Percentiles rank a stretch among this genome's conserved stretches.
phyloP scores from a whole-genome alignment of 176 grass and related monocot species.

The Rhynchospora pubera region DNA sequence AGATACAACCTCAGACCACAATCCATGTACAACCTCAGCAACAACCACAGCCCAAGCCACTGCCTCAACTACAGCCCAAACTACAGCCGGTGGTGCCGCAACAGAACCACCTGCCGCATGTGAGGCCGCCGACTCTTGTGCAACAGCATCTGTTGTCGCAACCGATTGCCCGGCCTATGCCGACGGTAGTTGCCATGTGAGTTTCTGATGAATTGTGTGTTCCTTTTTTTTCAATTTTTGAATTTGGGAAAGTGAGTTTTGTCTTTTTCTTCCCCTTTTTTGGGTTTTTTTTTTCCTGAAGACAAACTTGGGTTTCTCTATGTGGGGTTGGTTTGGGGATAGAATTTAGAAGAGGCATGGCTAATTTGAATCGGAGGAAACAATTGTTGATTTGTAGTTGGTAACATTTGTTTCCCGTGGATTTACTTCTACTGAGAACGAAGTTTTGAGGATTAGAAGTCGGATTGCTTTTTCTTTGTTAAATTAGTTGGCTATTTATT shows the following conservation, averaged over 20 bases:
- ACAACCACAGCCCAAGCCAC: constrained; percentile 20
- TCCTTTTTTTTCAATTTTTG: background rate
- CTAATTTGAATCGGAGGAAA: background rate
- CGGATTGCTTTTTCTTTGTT: background rate
- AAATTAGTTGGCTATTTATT: background rate
- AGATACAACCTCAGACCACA: constrained; percentile 21
- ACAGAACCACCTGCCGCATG: constrained; percentile 20
- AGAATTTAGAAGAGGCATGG: background rate
- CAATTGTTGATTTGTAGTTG: constrained; percentile 3
- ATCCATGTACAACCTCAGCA: constrained; percentile 25
- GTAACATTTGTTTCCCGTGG: background rate
- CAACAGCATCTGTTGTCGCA: constrained; percentile 25
- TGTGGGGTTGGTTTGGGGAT: background rate
- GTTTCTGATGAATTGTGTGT: background rate
- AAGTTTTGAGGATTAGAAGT: background rate
- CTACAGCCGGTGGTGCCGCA: constrained; percentile 16
- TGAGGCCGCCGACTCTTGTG: background rate
- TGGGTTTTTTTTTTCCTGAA: background rate
- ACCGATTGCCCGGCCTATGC: constrained; percentile 22
- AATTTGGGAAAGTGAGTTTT: constrained; percentile 11
- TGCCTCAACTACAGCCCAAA: constrained; percentile 10
- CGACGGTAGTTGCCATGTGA: constrained; percentile 41
- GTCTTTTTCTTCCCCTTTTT: background rate
- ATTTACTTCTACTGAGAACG: constrained; percentile 7
- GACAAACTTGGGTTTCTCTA: background rate